Evolutionary conservation across 345 rosid genomes (phyloP).

Genomic region (Nephelium lappaceum): DNA sequence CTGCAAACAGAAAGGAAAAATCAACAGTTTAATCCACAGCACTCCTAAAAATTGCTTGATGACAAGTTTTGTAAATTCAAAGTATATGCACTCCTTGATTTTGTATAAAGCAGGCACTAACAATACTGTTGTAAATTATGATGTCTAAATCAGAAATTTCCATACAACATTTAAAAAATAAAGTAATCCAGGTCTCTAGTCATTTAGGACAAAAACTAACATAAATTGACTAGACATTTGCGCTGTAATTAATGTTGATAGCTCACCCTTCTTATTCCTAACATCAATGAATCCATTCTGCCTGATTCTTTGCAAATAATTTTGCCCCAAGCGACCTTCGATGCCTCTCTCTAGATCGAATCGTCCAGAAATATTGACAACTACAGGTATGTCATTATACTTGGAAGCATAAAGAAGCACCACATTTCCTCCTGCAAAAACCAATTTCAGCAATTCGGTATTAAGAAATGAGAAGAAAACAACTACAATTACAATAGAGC

Average conservation of each 20-base stretch:
- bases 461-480: not conserved
- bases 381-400: conserved; percentile 53
- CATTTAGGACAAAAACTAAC: not conserved
- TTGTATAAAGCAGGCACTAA: not conserved
- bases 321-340: conserved; percentile 72
- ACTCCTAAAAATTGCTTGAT: not conserved
- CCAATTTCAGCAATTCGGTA: conserved; percentile 11
- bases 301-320: conserved; percentile 59
- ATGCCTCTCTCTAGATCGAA: conserved; percentile 71
- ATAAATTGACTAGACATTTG: not conserved
- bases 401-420: conserved; percentile 85
- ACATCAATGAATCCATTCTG: conserved; percentile 72
- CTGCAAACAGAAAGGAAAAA: conserved; percentile 36
- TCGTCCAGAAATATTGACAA: conserved; percentile 79
- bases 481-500: not conserved
- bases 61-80: not conserved
- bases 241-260: not conserved
- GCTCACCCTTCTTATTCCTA: conserved; percentile 58
- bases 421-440: conserved; percentile 76
- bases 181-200: not conserved
- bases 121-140: not conserved
- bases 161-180: not conserved
- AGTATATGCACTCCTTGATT: not conserved
- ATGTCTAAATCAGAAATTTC: not conserved
- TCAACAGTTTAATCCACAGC: not conserved